Base-by-base conservation (phyloP, 495 filamentous ascomycete species). In the Mytilinidion resinicola region DNA sequence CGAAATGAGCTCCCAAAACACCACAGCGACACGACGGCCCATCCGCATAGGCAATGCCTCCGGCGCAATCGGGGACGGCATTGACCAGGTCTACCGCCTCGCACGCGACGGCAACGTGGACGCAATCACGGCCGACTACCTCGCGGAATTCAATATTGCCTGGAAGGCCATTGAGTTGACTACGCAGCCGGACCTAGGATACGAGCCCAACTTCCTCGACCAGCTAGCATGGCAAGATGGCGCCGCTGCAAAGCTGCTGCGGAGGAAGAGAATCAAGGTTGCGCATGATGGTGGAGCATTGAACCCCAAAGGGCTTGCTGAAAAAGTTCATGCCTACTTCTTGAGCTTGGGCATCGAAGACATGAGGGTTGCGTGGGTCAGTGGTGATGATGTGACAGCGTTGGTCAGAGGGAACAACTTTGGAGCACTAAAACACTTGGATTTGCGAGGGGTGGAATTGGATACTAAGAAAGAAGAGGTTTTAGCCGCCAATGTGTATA, bases 61-160 rank as follows among this genome's bases (percentile, higher is more conserved):
- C 9, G 59, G 53, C 12, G 53, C 59, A 17, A 56, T 61, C 20
- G 47, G 54, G 15, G 53, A 61, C 39, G 53, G 59, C 43, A 51
- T 57, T 37, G 59, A 61, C 34, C 53, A 56, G 21, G 17, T 56
- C 25, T 61, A 61, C 38, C 59, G 59, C 9, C 59, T 61, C 46
- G 59, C 59, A 4, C 43, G 44, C 35, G 43, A 56, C 30, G 53
- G 42, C 19, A 20, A 57, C 37, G 53, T 61, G 15, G 53, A 61
- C 38, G 59, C 59, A n/a, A 61, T 61, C 2, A 57, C 53, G 9
- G 53, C 59, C 9, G 59, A 61, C 47, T 57, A 61, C 33, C 53
- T 61, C 38, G 59, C 59, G 17, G 53, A 61, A 33, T 61, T 61
- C 53, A 61, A 61, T 21, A 61, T 61, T 34, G 53, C 59, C 17